Evolutionary conservation across 164 flowering plant species (phyloP), one percentile per base, ranked within the genome.

Genomic region (Tinospora cordifolia): DNA sequence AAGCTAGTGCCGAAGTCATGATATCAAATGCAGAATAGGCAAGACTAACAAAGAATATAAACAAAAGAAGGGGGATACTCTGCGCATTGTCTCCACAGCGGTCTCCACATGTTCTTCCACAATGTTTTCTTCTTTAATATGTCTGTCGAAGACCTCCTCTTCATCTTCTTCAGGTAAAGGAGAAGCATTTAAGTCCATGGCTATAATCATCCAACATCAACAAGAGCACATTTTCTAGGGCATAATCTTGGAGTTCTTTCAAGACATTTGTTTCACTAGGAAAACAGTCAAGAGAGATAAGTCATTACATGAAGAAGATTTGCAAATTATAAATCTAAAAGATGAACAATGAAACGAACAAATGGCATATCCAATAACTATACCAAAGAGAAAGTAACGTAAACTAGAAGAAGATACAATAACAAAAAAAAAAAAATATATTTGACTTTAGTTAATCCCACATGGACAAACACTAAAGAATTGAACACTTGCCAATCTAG

Each of bases 121-220:
- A 21, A 71, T 78, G 67, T 60, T 71, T 49, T 71, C 83, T 71
- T 81, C 87, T 73, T 84, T 84, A 36, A 77, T 72, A 65, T 81
- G 87, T 41, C 76, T 78, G 62, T 77, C 86, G 70, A 80, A 84
- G 62, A 72, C 81, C 59, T 85, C 97, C 65, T 80, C 78, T 59
- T 93, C 98, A 63, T 89, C 97, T 25, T 93, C 98, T 69, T 93
- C 98, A 27, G 98, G 98, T 72, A 77, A 68, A 19, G 96, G 96
- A 3, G 90, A 87, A 63, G 88, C 96, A 87, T 93, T 93, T 73
- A 93, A 82, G 81, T 93, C 98, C 98, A 90, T 92, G 63, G 85
- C 76, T 73, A 64, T 77, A 78, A 80, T 77, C 87, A 84, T 81
- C 78, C 87, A 85, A 71, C 79, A 67, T 71, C 74, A 70, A 73